Percentiles rank a stretch among this genome's conserved stretches.
These are phyloP conservation scores for Russula brevipes DNA, from an alignment of 768 basidiomycete species.

Conservation along the genomic window DNA sequence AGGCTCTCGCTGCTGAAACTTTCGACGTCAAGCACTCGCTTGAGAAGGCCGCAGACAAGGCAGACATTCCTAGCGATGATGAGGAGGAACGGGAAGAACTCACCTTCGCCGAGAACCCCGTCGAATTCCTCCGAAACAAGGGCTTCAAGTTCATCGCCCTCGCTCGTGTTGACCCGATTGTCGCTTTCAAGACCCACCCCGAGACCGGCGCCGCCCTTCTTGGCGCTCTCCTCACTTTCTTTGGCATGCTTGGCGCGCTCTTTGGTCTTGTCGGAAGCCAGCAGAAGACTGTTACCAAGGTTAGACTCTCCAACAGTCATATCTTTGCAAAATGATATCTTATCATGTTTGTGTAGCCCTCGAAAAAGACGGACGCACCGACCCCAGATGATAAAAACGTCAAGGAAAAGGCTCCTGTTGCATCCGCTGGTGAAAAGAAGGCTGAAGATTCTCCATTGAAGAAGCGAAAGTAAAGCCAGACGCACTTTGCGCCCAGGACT, in stretches of 20 bases:
- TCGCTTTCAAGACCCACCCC: constrained; percentile 83
- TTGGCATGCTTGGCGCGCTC: constrained; percentile 79
- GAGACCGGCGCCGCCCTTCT: constrained; percentile 78
- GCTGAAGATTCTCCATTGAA: constrained; percentile 62
- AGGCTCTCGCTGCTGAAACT: constrained; percentile 77
- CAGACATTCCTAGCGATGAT: constrained; percentile 38
- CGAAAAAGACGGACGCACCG: constrained; percentile 72
- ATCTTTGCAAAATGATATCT: neutral
- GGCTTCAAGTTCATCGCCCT: constrained; percentile 75
- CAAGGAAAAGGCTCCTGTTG: constrained; percentile 59
- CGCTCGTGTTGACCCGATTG: constrained; percentile 67
- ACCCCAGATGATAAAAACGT: constrained; percentile 60
- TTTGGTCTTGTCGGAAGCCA: constrained; percentile 72
- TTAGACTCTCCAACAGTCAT: constrained; percentile 29
- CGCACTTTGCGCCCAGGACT: neutral
- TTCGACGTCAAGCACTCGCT: constrained; percentile 85
- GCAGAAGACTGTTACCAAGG: constrained; percentile 70
- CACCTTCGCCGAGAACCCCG: constrained; percentile 66
- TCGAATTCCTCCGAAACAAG: constrained; percentile 74
- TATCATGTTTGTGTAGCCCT: constrained; percentile 38
- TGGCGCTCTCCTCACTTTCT: constrained; percentile 68
- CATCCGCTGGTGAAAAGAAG: constrained; percentile 69
- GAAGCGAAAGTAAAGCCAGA: constrained; percentile 60
- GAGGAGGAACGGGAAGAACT: constrained; percentile 38
- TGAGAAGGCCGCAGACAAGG: constrained; percentile 61